Evolutionary conservation across 129 eudicot genomes (phyloP).

Genomic region (Logfia minima): DNA sequence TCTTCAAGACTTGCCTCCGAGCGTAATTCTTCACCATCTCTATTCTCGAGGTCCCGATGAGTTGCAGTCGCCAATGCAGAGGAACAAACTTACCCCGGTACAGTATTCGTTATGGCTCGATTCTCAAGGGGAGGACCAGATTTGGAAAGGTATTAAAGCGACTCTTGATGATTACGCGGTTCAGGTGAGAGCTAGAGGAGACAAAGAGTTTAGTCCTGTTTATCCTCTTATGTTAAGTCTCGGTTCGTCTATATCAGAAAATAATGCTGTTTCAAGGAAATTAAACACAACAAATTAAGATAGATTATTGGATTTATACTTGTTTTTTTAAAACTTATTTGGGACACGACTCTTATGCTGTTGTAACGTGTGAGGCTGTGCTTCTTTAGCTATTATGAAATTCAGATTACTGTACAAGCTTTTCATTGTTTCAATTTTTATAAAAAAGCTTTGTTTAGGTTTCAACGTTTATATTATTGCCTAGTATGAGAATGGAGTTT

Average conservation of each 20-base stretch:
- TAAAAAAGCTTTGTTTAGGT: not conserved
- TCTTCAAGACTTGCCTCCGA: constrained; percentile 75
- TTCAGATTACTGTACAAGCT: constrained; percentile 16
- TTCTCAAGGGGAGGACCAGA: constrained; percentile 90
- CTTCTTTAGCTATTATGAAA: not conserved
- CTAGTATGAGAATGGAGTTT: no score
- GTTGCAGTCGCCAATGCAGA: constrained; percentile 82
- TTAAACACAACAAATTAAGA: constrained; percentile 18
- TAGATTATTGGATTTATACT: constrained; percentile 14
- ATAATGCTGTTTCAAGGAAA: constrained; percentile 34
- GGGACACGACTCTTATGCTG: not conserved
- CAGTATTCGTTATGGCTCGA: constrained; percentile 94
- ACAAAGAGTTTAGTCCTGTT: constrained; percentile 84
- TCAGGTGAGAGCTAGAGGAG: constrained; percentile 71
- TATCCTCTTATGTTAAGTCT: constrained; percentile 81
- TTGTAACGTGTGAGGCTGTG: constrained; percentile 6
- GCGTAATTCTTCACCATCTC: constrained; percentile 85
- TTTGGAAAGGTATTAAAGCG: constrained; percentile 89
- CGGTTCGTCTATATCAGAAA: constrained; percentile 69
- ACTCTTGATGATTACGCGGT: constrained; percentile 88
- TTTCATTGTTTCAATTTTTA: constrained; percentile 1
- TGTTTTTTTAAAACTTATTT: not conserved
- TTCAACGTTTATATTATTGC: not conserved
- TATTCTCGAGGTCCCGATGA: constrained; percentile 91
- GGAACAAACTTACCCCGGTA: constrained; percentile 70